Percentiles rank a stretch among this genome's conserved stretches.
Evolutionary conservation across 129 eudicot genomes (phyloP).

Genomic region (Scalesia atractyloides): DNA sequence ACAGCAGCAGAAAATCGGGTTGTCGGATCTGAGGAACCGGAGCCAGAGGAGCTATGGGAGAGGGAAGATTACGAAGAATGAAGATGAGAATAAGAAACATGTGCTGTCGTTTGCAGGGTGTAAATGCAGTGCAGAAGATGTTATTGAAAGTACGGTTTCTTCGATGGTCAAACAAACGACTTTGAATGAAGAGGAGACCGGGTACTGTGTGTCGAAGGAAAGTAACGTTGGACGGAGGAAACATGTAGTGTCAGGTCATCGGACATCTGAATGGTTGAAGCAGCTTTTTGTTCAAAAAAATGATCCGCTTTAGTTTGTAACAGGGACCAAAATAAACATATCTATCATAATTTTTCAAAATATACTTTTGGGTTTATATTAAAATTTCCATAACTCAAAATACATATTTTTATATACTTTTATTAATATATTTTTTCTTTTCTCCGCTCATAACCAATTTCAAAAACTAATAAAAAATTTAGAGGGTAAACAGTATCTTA

Average conservation of each 20-base stretch:
- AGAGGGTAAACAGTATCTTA: no score
- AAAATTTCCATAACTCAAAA: no score
- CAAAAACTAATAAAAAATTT: no score
- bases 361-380: no score
- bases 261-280: constrained; percentile 86
- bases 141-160: constrained; percentile 35
- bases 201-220: constrained; percentile 12
- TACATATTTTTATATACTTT: no score
- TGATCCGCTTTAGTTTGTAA: neutral
- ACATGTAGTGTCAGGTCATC: constrained; percentile 54
- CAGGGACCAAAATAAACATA: no score
- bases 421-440: no score
- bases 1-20: constrained; percentile 56
- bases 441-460: no score
- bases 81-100: constrained; percentile 14
- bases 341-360: no score
- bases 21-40: constrained; percentile 50
- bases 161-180: constrained; percentile 20
- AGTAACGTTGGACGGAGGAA: constrained; percentile 35
- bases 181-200: neutral
- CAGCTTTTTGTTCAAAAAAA: constrained; percentile 26
- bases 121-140: constrained; percentile 47
- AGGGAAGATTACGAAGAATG: constrained; percentile 8
- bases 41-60: constrained; percentile 44
- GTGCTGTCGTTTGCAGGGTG: constrained; percentile 49